phyloP scores from a whole-genome alignment of 73 alveolate species.

The Paramecium sonneborni region DNA sequence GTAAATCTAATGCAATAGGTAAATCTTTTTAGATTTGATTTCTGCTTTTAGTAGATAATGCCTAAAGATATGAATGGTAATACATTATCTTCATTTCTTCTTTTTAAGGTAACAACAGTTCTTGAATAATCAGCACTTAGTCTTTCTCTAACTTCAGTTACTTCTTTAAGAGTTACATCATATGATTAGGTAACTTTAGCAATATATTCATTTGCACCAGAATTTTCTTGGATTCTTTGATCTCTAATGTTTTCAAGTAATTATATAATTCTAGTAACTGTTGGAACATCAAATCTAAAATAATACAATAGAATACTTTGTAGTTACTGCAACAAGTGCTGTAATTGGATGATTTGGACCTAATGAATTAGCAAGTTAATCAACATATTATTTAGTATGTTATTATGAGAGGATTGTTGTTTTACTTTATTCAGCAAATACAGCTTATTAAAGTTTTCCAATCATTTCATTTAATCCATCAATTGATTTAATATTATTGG shows the following conservation, averaged over 20 bases:
- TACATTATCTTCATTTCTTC: conserved; percentile 53
- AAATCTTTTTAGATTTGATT: conserved; percentile 23
- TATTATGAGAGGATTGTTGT: not conserved
- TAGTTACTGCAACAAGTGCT: conserved; percentile 41
- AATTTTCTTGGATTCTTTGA: not conserved
- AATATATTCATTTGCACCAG: not conserved
- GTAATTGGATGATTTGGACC: conserved; percentile 54
- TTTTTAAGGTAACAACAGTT: not conserved
- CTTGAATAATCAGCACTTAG: conserved; percentile 21
- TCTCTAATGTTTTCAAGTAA: conserved; percentile 27
- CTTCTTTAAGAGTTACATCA: conserved; percentile 27
- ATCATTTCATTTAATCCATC: conserved; percentile 53
- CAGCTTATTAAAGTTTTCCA: conserved; percentile 4
- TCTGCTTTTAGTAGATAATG: not conserved
- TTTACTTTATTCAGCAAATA: conserved; percentile 20
- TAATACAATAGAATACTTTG: not conserved
- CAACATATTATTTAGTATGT: conserved; percentile 29
- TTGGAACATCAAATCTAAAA: conserved; percentile 23
- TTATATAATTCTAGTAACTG: conserved; percentile 24
- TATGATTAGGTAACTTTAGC: not conserved
- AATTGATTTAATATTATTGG: not conserved
- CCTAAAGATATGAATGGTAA: not conserved
- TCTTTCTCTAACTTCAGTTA: conserved; percentile 47
- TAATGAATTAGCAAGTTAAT: not conserved
- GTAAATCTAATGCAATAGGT: conserved; percentile 42